Evolutionary conservation across 495 filamentous ascomycete genomes (phyloP).

Genomic region (Penicillium cataractarum): DNA sequence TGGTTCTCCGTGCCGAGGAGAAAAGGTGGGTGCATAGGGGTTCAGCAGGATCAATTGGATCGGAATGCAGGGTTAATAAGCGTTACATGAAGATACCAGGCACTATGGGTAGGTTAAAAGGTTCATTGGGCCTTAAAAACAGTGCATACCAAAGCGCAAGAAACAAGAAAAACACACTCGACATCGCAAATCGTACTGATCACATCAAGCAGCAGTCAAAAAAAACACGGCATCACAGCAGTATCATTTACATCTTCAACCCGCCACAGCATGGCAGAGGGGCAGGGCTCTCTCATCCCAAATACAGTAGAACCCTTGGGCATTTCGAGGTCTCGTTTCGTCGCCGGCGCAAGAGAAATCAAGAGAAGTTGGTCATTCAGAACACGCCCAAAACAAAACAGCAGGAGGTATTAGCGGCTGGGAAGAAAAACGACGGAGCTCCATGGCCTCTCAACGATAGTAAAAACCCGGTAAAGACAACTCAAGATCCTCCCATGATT

Average conservation of each 20-base stretch:
- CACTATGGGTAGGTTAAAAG: neutral
- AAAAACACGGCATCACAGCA: conserved; percentile 41
- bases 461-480: conserved; percentile 33
- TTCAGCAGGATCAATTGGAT: neutral
- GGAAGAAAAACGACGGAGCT: conserved; percentile 40
- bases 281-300: conserved; percentile 26
- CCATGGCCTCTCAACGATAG: conserved; percentile 37
- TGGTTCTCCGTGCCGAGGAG: neutral
- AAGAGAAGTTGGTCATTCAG: conserved; percentile 47
- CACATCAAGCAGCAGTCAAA: conserved; percentile 11
- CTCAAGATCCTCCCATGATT: conserved; percentile 33
- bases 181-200: conserved; percentile 1
- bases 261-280: conserved; percentile 33
- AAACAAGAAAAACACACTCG: neutral
- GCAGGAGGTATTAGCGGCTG: conserved; percentile 50
- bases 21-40: neutral
- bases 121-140: conserved; percentile 2
- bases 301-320: conserved; percentile 12
- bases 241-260: conserved; percentile 55
- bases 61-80: neutral
- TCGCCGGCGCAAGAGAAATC: conserved; percentile 36
- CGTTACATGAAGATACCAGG: neutral
- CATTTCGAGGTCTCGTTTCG: conserved; percentile 30
- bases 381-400: conserved; percentile 48
- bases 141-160: conserved; percentile 1